A percentile compares a stretch with the other conserved stretches of the same genome.
Conservation (phyloP, 83 land plant genomes). For the Larix sibirica region DNA sequence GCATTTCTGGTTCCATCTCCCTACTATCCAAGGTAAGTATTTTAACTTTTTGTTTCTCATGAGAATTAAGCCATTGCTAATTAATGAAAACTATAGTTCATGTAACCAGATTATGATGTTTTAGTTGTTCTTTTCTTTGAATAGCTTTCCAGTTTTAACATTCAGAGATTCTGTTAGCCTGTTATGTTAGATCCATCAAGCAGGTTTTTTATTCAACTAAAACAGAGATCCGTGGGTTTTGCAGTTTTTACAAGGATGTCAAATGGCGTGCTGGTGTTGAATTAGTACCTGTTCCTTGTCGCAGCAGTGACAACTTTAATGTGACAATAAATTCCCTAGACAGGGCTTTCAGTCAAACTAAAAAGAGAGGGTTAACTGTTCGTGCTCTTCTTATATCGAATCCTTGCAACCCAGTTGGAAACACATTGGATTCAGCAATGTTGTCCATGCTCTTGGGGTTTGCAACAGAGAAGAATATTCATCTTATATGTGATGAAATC, state of each 20-base stretch:
- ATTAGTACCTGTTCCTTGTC: constrained; percentile 83
- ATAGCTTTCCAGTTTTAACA: background rate
- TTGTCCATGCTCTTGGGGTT: constrained; percentile 64
- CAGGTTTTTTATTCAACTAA: constrained; percentile 3
- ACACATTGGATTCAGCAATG: constrained; percentile 39
- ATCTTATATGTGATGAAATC: constrained; percentile 86
- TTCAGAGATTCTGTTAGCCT: background rate
- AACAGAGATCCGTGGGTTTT: background rate
- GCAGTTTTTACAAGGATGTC: constrained; percentile 86
- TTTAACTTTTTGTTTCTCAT: background rate
- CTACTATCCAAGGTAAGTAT: constrained; percentile 69
- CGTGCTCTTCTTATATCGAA: constrained; percentile 81
- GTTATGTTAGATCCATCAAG: background rate
- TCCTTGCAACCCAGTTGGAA: constrained; percentile 91
- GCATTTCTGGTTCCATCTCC: constrained; percentile 92
- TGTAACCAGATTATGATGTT: background rate
- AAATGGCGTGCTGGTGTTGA: constrained; percentile 81
- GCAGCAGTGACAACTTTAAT: constrained; percentile 66
- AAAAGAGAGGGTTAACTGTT: constrained; percentile 65
- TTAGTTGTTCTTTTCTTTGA: background rate
- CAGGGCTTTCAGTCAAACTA: constrained; percentile 67
- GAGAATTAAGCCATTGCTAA: background rate
- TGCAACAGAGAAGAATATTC: constrained; percentile 76
- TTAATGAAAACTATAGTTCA: background rate
- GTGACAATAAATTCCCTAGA: constrained; percentile 65